Evolutionary conservation across 192 early-diverging fungal species (phyloP), one percentile per base, ranked within the genome.

Genomic region (Spizellomyces sp.): DNA sequence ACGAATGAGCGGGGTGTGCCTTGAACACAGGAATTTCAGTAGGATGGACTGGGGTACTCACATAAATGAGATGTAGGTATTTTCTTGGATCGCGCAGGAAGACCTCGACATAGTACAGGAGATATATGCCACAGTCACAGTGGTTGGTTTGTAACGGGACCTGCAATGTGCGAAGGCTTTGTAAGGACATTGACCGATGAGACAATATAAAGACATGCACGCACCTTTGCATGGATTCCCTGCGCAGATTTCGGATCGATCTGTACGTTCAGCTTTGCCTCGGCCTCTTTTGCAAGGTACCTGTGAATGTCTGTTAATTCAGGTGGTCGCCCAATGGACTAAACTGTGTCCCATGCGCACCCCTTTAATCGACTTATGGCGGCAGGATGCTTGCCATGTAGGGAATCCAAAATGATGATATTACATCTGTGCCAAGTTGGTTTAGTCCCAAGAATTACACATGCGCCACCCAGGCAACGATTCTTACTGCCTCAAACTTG

Each of bases 61-160:
- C 85, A 41, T 85, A 72, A 19, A 87, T 83, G 14, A 48, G 64
- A 14, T 80, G 47, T 14, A 86, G 56, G 61, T 79, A 64, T 9
- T 57, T 45, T 3, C 58, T 62, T 4, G 89, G 89, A 55, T 78
- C 68, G 56, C 75, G 66, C 44, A 94, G 65, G 63, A 96, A 89
- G 44, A 80, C 67, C 60, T 95, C 91, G 5, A 93, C 83, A 67
- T 91, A 93, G 66, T 94, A 86, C 8, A 93, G 74, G n/a, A 96
- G 54, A 78, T 86, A 95, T 14, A 96, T 79, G n/a, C 95, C 95
- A 70, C 95, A 96, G 75, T 96, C 95, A 64, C 88, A 93, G 70
- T 83, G 75, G 69, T 96, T 96, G 60, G 80, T 68, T 62, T 96
- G 95, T 22, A 80, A 63, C 15, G 92, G 92, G 17, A 88, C 84